Percentiles rank a stretch among this genome's conserved stretches.
phyloP scores from a whole-genome alignment of 2,329 filamentous ascomycete genomes.

The Chaetomium strumarium region DNA sequence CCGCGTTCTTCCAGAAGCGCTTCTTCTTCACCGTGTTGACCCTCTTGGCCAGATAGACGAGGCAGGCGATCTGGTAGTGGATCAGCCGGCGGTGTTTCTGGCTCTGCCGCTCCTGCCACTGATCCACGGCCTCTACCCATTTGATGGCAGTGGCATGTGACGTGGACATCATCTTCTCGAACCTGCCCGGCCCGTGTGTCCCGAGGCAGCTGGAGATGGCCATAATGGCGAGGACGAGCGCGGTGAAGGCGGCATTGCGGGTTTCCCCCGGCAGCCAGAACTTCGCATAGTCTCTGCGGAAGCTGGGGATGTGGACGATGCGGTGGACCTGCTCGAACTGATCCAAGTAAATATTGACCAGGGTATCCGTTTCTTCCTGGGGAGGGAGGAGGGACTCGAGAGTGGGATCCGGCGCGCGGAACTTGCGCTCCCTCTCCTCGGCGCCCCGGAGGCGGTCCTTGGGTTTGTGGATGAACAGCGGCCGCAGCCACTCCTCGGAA shows the following conservation, averaged over 20 bases:
- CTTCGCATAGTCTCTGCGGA: conserved; percentile 48
- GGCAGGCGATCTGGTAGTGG: conserved; percentile 55
- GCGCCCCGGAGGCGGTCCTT: conserved; percentile 52
- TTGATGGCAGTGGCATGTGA: conserved; percentile 49
- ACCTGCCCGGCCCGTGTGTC: conserved; percentile 46
- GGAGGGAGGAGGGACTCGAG: conserved; percentile 43
- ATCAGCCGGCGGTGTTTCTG: conserved; percentile 56
- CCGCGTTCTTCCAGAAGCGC: conserved; percentile 54
- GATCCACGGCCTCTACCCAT: conserved; percentile 52
- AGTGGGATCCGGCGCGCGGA: conserved; percentile 41
- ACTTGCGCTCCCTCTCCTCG: conserved; percentile 46
- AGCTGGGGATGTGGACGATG: conserved; percentile 54
- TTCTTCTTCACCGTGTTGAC: conserved; percentile 62
- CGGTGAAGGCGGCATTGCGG: conserved; percentile 49
- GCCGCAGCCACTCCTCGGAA: conserved; percentile 55
- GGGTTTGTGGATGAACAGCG: conserved; percentile 48
- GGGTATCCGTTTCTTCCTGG: conserved; percentile 29
- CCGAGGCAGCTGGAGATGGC: conserved; percentile 53
- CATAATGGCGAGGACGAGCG: conserved; percentile 54
- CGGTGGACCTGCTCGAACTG: conserved; percentile 36
- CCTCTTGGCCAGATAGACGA: conserved; percentile 55
- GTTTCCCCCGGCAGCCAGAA: conserved; percentile 46
- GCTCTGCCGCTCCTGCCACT: conserved; percentile 50
- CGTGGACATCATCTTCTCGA: conserved; percentile 53
- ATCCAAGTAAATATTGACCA: conserved; percentile 34